Evolutionary conservation across 2,329 filamentous ascomycete species (phyloP).

Genomic region (Phoma sp.): DNA sequence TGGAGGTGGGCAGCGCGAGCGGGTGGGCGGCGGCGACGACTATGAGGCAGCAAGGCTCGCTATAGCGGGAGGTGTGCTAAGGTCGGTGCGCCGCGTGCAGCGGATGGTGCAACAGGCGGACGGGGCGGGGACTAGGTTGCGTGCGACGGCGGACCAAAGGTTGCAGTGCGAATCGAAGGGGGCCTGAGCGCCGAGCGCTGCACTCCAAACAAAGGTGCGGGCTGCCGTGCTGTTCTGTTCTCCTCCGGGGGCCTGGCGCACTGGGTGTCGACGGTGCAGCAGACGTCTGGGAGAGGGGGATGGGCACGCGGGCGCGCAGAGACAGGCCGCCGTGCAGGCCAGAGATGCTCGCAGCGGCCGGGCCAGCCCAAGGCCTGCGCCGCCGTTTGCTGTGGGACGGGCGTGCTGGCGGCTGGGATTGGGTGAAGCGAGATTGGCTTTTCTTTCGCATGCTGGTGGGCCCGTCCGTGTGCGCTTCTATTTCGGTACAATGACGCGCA

Average conservation of each 20-base stretch:
- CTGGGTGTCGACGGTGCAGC: slow-evolving; percentile 41
- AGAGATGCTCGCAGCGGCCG: slow-evolving; percentile 17
- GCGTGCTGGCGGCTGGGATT: slow-evolving; percentile 21
- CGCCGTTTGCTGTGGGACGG: slow-evolving; percentile 13
- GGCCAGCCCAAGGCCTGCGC: slow-evolving; percentile 7
- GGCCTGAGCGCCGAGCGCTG: slow-evolving; percentile 17
- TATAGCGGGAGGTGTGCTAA: slow-evolving; percentile 17
- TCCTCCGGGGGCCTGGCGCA: slow-evolving; percentile 7
- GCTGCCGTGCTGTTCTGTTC: not conserved
- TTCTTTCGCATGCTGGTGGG: not conserved
- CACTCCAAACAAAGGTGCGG: slow-evolving; percentile 8
- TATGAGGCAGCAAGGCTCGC: slow-evolving; percentile 24
- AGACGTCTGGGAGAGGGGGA: slow-evolving; percentile 32
- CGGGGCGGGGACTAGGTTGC: slow-evolving; percentile 29
- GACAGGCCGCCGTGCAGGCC: slow-evolving; percentile 20
- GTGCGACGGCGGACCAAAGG: slow-evolving; percentile 24
- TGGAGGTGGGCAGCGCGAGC: slow-evolving; percentile 15
- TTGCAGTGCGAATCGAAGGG: slow-evolving; percentile 13
- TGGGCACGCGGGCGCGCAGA: slow-evolving; percentile 2
- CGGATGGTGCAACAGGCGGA: slow-evolving; percentile 28
- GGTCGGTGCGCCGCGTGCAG: slow-evolving; percentile 16
- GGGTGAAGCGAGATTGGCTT: slow-evolving; percentile 27
- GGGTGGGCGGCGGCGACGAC: slow-evolving; percentile 16
- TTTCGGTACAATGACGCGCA: slow-evolving; percentile 16
- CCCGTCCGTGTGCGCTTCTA: slow-evolving; percentile 10